Evolutionary conservation across 108 stramenopile genomes (phyloP).

Genomic region (Aurantiochytrium sp.): DNA sequence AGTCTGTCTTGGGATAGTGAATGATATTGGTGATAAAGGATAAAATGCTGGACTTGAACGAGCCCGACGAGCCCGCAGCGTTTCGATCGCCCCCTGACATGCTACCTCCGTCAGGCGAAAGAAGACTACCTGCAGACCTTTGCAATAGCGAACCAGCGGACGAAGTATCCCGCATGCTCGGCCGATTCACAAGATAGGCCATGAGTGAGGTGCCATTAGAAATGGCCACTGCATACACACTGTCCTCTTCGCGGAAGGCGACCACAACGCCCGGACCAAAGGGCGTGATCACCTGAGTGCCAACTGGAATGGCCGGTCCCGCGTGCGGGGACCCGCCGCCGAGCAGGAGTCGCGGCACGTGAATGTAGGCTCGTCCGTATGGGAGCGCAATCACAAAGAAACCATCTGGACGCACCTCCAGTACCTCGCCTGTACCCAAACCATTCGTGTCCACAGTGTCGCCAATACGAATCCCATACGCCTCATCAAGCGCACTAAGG

Average conservation of each 20-base stretch:
- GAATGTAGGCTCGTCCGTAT: conserved; percentile 24
- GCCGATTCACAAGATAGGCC: background rate
- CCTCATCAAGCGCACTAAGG: background rate
- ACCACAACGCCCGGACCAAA: conserved; percentile 33
- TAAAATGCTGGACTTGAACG: background rate
- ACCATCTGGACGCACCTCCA: background rate
- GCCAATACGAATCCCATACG: background rate
- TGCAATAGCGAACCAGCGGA: background rate
- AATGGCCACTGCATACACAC: conserved; percentile 34
- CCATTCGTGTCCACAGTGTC: conserved; percentile 5
- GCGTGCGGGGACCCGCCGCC: background rate
- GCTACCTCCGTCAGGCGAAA: no score
- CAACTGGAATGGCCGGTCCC: conserved; percentile 7
- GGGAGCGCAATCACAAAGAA: background rate
- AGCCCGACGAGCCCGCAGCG: background rate
- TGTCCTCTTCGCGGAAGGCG: conserved; percentile 33
- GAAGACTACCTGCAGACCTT: no score
- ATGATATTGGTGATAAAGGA: conserved; percentile 14
- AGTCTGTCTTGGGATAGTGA: background rate
- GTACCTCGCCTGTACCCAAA: background rate
- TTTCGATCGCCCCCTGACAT: background rate
- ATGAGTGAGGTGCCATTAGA: background rate
- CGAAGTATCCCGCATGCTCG: background rate
- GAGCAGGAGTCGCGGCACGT: conserved; percentile 21
- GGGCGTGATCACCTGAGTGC: conserved; percentile 32